A percentile compares a stretch with the other conserved stretches of the same genome.
Conservation (phyloP, 495 filamentous ascomycete genomes). For the Geoglossum glabrum region DNA sequence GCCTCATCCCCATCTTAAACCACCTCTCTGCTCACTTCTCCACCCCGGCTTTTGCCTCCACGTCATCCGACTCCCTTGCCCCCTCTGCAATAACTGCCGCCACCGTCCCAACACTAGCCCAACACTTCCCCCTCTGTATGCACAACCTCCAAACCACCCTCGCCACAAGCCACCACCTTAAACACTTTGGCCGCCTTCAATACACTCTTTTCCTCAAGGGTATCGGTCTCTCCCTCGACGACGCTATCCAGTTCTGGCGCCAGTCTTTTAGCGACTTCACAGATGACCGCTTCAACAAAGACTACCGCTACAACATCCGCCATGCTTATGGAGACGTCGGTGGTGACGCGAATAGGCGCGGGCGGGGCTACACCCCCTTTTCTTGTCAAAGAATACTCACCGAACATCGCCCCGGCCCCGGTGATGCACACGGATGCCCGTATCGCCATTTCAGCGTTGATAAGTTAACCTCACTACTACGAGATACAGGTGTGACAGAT, state of each 20-base stretch:
- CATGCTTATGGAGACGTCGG: constrained; percentile 91
- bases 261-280: constrained; percentile 60
- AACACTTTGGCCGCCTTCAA: constrained; percentile 85
- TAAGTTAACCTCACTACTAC: constrained; percentile 57
- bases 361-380: constrained; percentile 70
- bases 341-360: constrained; percentile 69
- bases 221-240: constrained; percentile 75
- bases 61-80: constrained; percentile 29
- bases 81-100: constrained; percentile 50
- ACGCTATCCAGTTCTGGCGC: constrained; percentile 91
- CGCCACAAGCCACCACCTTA: constrained; percentile 68
- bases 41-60: constrained; percentile 59
- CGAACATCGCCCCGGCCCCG: constrained; percentile 63
- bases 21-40: constrained; percentile 87
- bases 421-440: constrained; percentile 84
- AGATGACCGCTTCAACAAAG: constrained; percentile 84
- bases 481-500: constrained; percentile 57
- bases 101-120: constrained; percentile 60
- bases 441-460: constrained; percentile 83
- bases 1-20: constrained; percentile 77
- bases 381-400: constrained; percentile 87
- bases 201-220: constrained; percentile 97
- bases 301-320: constrained; percentile 90
- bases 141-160: constrained; percentile 65
- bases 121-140: constrained; percentile 93